Evolutionary conservation across 768 basidiomycete species (phyloP).

Genomic region (Calocybe indica): DNA sequence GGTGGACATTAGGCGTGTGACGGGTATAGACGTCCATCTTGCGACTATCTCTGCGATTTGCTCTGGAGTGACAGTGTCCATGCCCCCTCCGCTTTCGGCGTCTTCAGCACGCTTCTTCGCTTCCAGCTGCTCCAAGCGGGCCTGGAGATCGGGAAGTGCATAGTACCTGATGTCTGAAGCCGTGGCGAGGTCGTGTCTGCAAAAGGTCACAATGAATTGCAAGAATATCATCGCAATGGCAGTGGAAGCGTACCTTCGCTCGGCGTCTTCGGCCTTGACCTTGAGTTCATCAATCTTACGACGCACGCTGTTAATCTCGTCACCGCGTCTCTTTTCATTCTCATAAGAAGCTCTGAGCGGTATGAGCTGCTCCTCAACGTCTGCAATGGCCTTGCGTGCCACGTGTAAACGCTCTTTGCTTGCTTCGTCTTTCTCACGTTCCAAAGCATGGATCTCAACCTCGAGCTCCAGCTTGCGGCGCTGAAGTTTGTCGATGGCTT

Average conservation of each 20-base stretch:
- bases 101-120: constrained; percentile 69
- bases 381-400: constrained; percentile 74
- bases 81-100: constrained; percentile 45
- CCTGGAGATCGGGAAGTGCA: constrained; percentile 83
- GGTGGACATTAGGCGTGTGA: constrained; percentile 78
- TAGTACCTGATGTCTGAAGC: constrained; percentile 90
- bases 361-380: constrained; percentile 78
- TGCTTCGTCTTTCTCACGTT: constrained; percentile 85
- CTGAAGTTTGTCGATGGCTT: constrained; percentile 88
- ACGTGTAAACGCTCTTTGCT: constrained; percentile 75
- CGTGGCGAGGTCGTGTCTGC: constrained; percentile 62
- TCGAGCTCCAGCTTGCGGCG: constrained; percentile 86
- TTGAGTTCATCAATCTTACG: constrained; percentile 86
- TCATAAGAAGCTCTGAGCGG: constrained; percentile 86
- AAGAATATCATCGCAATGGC: constrained; percentile 8
- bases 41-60: constrained; percentile 93
- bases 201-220: neutral
- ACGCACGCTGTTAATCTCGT: constrained; percentile 72
- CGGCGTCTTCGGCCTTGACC: constrained; percentile 90
- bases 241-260: constrained; percentile 55
- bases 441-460: constrained; percentile 91
- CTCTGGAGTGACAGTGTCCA: constrained; percentile 77
- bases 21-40: constrained; percentile 90
- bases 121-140: constrained; percentile 64
- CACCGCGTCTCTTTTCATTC: constrained; percentile 74